Percentiles rank a stretch among this genome's conserved stretches.
phyloP scores from a whole-genome alignment of 306 rosid genomes.

The Glycine tomentella region DNA sequence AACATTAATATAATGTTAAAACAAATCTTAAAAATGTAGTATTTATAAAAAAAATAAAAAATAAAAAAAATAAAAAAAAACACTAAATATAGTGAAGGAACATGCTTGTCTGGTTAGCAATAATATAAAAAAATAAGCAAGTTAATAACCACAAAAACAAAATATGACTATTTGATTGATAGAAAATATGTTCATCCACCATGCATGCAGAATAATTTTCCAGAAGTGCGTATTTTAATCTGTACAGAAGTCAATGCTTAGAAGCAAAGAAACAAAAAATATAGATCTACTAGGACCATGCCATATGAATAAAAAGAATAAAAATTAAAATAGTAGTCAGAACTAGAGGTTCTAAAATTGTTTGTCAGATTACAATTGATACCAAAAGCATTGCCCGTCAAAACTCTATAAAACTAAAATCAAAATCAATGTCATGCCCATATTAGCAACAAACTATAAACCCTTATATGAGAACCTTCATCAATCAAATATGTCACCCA shows the following conservation, averaged over 20 bases:
- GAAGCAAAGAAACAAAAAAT: slow-evolving; percentile 22
- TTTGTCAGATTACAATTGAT: too few species aligned
- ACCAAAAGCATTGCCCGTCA: too few species aligned
- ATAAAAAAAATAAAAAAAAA: too few species aligned
- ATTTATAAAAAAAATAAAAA: too few species aligned
- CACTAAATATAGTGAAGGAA: not conserved
- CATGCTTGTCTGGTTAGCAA: slow-evolving; percentile 3
- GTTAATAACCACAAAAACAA: slow-evolving; percentile 18
- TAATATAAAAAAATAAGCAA: not conserved
- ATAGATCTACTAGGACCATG: not conserved
- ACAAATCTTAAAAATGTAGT: not conserved
- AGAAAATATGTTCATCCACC: slow-evolving; percentile 17
- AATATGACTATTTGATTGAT: not conserved
- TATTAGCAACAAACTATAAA: too few species aligned
- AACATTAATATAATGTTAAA: slow-evolving; percentile 20
- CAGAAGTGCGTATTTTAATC: slow-evolving; percentile 14
- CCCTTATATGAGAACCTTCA: too few species aligned
- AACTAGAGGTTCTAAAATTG: too few species aligned
- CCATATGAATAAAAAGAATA: slow-evolving; percentile 8
- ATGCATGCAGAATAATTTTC: slow-evolving; percentile 9
- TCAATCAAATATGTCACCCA: too few species aligned
- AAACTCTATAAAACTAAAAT: too few species aligned
- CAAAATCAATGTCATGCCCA: too few species aligned
- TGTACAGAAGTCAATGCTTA: slow-evolving; percentile 20
- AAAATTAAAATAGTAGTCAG: too few species aligned